A percentile compares a stretch with the other conserved stretches of the same genome.
Conservation (phyloP, 257 asterid species). For the Ophiorrhiza pumila region DNA sequence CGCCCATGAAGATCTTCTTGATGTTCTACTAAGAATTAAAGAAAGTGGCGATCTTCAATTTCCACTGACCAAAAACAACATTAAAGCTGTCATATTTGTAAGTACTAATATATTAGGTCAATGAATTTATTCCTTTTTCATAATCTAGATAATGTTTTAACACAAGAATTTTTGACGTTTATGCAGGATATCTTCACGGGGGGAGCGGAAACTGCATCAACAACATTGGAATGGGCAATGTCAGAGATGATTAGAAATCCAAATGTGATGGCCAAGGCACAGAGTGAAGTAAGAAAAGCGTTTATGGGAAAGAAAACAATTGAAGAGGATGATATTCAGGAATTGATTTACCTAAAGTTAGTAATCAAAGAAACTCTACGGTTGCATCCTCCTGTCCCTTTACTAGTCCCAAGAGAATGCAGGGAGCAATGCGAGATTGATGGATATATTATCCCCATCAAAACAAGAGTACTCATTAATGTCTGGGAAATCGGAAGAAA, state of each 20-base stretch:
- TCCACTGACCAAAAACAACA: not conserved
- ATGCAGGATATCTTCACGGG: not conserved
- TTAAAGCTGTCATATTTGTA: not conserved
- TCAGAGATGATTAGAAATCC: constrained; percentile 38
- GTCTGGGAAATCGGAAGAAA: constrained; percentile 33
- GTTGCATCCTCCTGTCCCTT: constrained; percentile 37
- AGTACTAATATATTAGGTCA: not conserved
- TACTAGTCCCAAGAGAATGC: constrained; percentile 28
- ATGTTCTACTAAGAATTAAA: constrained; percentile 10
- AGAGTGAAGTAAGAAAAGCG: constrained; percentile 20
- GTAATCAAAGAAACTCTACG: constrained; percentile 35
- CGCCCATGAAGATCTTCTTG: constrained; percentile 19
- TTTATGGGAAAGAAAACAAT: constrained; percentile 20
- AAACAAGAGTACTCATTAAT: constrained; percentile 25
- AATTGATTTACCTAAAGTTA: constrained; percentile 19
- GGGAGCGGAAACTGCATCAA: constrained; percentile 25
- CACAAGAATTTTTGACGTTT: not conserved
- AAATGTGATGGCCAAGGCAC: constrained; percentile 22
- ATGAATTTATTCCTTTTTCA: not conserved
- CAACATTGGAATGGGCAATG: constrained; percentile 31
- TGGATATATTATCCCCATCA: constrained; percentile 27
- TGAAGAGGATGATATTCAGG: constrained; percentile 12
- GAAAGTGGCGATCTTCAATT: not conserved
- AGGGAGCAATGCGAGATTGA: constrained; percentile 21
- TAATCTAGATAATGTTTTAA: not conserved